A percentile compares a stretch with the other conserved stretches of the same genome.
Conservation (phyloP, 108 stramenopile genomes). For the Licmophora abbreviata region DNA sequence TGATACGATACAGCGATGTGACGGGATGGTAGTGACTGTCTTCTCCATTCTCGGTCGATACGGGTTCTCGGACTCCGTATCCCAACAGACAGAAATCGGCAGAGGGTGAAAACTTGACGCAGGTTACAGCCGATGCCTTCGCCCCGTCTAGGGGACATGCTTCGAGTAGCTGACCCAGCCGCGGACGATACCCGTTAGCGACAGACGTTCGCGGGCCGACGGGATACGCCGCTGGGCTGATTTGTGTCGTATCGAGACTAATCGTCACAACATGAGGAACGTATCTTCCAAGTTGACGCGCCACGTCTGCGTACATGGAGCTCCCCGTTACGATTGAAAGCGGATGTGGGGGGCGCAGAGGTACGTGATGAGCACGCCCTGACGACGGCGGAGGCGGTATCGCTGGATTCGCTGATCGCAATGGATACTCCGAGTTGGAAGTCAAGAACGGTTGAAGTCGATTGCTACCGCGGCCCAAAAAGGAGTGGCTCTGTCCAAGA, state of each 20-base stretch:
- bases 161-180: slow-evolving; percentile 63
- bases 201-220: slow-evolving; percentile 11
- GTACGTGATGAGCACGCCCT: slow-evolving; percentile 26
- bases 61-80: slow-evolving; percentile 78
- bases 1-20: slow-evolving; percentile 66
- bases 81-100: slow-evolving; percentile 90
- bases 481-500: slow-evolving; percentile 2
- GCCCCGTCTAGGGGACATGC: slow-evolving; percentile 72
- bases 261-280: slow-evolving; percentile 80
- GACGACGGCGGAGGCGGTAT: slow-evolving; percentile 35
- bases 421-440: too few relatives aligned
- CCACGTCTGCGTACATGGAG: slow-evolving; percentile 9
- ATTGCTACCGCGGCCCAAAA: not conserved
- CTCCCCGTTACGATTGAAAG: slow-evolving; percentile 40
- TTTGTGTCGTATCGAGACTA: slow-evolving; percentile 55
- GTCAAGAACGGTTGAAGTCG: slow-evolving; percentile 1
- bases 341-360: slow-evolving; percentile 48
- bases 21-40: slow-evolving; percentile 61
- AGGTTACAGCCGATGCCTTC: slow-evolving; percentile 83
- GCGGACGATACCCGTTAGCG: slow-evolving; percentile 42
- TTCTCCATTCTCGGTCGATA: slow-evolving; percentile 24
- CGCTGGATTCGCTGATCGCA: not conserved
- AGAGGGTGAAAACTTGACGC: slow-evolving; percentile 89
- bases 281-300: slow-evolving; percentile 43
- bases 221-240: slow-evolving; percentile 1